Conservation (phyloP, 2,329 filamentous ascomycete species). For the Lachnellula cervina region DNA sequence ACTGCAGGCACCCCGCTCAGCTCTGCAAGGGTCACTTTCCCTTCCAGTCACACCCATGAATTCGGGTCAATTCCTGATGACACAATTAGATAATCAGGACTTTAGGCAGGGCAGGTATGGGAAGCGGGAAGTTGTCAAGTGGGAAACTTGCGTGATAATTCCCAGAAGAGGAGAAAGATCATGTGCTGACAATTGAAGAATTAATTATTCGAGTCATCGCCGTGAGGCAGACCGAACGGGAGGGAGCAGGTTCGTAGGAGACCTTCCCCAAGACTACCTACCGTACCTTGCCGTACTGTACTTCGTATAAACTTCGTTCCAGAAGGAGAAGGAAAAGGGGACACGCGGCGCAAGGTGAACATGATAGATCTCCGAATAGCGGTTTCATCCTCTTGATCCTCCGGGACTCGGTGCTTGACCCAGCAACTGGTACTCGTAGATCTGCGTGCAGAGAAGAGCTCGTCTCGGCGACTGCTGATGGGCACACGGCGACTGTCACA, state of each 20-base stretch:
- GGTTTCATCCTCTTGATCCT: background rate
- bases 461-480: background rate
- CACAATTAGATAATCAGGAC: background rate
- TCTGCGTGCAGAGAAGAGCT: background rate
- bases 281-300: background rate
- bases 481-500: background rate
- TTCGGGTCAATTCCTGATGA: constrained; percentile 1
- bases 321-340: background rate
- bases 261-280: background rate
- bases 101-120: background rate
- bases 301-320: background rate
- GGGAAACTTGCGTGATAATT: background rate
- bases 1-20: constrained; percentile 5
- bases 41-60: background rate
- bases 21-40: background rate
- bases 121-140: background rate
- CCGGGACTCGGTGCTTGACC: background rate
- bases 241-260: background rate
- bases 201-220: background rate
- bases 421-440: background rate
- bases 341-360: no score
- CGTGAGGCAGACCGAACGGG: background rate
- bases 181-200: background rate
- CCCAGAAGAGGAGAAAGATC: background rate
- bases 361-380: no score